Percentiles rank a stretch among this genome's conserved stretches.
Evolutionary conservation across 1,139 yeast species (phyloP).

Genomic region (Suhomyces taliae): DNA sequence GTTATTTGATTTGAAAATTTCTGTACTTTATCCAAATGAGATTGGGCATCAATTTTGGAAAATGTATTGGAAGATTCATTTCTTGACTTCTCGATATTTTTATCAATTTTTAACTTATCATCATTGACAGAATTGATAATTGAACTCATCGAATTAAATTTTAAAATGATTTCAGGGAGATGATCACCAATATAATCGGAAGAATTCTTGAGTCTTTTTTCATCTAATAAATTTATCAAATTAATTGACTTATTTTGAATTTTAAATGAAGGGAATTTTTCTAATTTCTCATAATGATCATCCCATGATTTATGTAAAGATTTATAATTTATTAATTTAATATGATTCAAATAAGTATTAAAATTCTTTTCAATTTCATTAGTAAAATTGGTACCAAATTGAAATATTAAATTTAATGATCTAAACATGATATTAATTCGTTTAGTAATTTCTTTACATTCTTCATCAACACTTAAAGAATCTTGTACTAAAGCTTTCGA

Average conservation of each 20-base stretch:
- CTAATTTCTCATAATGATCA: slow-evolving; percentile 39
- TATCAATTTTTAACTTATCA: slow-evolving; percentile 32
- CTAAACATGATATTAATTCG: slow-evolving; percentile 47
- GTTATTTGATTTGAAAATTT: slow-evolving; percentile 9
- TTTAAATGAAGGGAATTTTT: slow-evolving; percentile 32
- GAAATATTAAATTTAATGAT: slow-evolving; percentile 56
- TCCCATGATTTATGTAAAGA: slow-evolving; percentile 53
- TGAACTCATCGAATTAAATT: slow-evolving; percentile 43
- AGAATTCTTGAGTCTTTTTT: slow-evolving; percentile 23
- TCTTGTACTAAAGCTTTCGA: slow-evolving; percentile 25
- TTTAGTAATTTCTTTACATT: slow-evolving; percentile 20
- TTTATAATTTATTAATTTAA: slow-evolving; percentile 46
- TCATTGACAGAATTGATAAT: slow-evolving; percentile 26
- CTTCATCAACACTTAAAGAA: slow-evolving; percentile 20
- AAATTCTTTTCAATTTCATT: slow-evolving; percentile 53
- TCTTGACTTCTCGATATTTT: slow-evolving; percentile 32
- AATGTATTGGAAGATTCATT: slow-evolving; percentile 37
- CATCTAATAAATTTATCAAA: slow-evolving; percentile 28
- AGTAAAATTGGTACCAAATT: slow-evolving; percentile 56
- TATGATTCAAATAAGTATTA: slow-evolving; percentile 47
- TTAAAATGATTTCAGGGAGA: slow-evolving; percentile 33
- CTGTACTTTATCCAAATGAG: slow-evolving; percentile 7
- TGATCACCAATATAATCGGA: slow-evolving; percentile 25
- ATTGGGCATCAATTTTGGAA: slow-evolving; percentile 17
- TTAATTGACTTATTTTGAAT: slow-evolving; percentile 20